Percentiles rank a stretch among this genome's conserved stretches.
phyloP scores from a whole-genome alignment of 257 asterid species.

The Gentiana straminea region DNA sequence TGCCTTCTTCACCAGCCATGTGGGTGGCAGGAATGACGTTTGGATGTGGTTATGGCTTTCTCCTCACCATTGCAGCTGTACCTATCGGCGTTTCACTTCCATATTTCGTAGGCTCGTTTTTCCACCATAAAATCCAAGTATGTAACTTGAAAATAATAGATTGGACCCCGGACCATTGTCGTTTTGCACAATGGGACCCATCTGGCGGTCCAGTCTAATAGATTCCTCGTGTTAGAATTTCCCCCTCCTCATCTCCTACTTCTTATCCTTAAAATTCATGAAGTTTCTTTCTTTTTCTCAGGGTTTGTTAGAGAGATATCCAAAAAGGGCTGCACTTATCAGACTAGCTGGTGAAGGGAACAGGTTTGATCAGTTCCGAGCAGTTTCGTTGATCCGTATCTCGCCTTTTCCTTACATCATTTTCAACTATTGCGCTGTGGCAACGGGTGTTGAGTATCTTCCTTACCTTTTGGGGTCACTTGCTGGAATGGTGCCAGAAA shows the following conservation, averaged over 20 bases:
- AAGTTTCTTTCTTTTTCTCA: conserved; percentile 9
- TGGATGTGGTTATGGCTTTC: conserved; percentile 27
- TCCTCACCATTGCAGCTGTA: conserved; percentile 36
- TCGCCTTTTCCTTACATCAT: conserved; percentile 80
- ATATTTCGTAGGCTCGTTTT: conserved; percentile 60
- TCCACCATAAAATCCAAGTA: conserved; percentile 69
- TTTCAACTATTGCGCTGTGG: conserved; percentile 77
- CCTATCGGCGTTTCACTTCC: conserved; percentile 70
- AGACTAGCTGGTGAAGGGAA: conserved; percentile 82
- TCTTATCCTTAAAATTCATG: not conserved
- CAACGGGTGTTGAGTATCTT: conserved; percentile 63
- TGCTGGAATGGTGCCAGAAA: conserved; percentile 69
- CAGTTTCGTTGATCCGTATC: conserved; percentile 68
- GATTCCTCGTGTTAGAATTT: not conserved
- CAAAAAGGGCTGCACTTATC: conserved; percentile 75
- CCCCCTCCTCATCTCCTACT: not conserved
- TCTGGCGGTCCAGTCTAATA: no score
- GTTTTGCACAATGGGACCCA: no score
- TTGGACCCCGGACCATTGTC: no score
- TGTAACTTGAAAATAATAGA: conserved; percentile 5
- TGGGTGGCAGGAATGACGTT: conserved; percentile 35
- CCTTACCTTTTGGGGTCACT: conserved; percentile 76
- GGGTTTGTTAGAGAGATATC: conserved; percentile 72
- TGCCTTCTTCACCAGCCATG: conserved; percentile 33
- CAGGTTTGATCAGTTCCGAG: conserved; percentile 66